Base-by-base conservation (phyloP, 768 basidiomycete genomes). In the Xerocomellus chrysenteron region DNA sequence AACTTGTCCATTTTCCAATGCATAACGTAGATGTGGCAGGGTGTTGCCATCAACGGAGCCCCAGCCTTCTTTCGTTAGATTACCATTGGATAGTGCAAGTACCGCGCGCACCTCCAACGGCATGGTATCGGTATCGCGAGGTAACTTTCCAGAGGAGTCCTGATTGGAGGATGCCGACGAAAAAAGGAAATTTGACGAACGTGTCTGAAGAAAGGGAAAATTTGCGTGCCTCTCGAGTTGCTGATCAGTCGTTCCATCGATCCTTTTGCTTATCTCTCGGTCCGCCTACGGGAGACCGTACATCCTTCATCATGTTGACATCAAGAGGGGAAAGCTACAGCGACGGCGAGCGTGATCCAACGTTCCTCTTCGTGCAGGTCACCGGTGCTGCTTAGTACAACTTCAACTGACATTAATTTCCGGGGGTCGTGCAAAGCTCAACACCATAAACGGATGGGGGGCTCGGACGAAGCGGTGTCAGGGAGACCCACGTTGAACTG, bases 1-100 rank as follows among this genome's bases (percentile, higher is more conserved):
- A 28, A 33, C 36, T 54, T 28, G 47, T 46, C 19, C 40, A 47
- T 62, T 63, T 58, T 63, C 44, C 61, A 62, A 62, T 57, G 10
- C 33, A 30, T 21, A 8, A 33, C n/a, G 55, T 52, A 32, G 14
- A 7, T 26, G n/a, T 26, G 26, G 26, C 24, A 58, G 36, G 21
- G 47, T 33, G 44, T 50, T 39, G 2, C 14, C 17, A 24, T 46
- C 52, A 36, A 43, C 39, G 6, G 16, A 12, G 28, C 28, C 30
- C 44, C 6, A 13, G 3, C 9, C 26, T 54, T 39, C 8, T 26
- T 19, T 35, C 12, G 47, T 28, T 3, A 24, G 40, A 35, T 11
- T 26, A 28, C 19, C 32, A 35, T 39, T 28, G 17, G 19, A 28
- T 12, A 5, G 35, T 13, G 19, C 19, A 16, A 35, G 3, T 32